Evolutionary conservation across 495 filamentous ascomycete genomes (phyloP), one percentile per base, ranked within the genome.

Genomic region (Pyrenula massariospora): DNA sequence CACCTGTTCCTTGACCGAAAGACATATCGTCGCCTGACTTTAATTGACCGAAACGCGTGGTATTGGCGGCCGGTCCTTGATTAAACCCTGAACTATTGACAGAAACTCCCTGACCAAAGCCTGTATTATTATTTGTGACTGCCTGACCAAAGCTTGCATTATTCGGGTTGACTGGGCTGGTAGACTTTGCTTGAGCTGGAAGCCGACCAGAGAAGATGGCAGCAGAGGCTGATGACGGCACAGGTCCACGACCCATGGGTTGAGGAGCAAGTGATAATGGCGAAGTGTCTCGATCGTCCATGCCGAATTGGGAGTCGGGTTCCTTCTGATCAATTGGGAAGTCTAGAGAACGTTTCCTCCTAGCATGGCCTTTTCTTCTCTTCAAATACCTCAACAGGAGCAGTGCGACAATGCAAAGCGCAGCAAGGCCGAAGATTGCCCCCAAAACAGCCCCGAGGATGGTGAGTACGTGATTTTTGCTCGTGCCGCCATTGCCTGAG

Each of bases 381-480:
- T 79, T 76, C 55, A 77, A 73, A 57, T 82, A 84, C 62, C 82
- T 79, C 11, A 98, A 68, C 24, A 86, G 73, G 52, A 91, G 71
- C 15, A 96, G 75, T 2, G 88, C 59, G 10, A 84, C 56, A 11
- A 85, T 72, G n/a, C 96, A 68, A 10, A 96, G 66, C 1, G 85
- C 67, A 15, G 81, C 84, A 52, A 86, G 67, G 1, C 86, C 90
- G 55, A 89, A 77, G 22, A 96, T 79, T 15, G 83, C 81, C 2
- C 91, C 90, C 0, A 98, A 77, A 1, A 86, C 85, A 47, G 85
- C 86, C 52, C 87, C 90, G 0, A 98, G 78, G 25, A 95, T 85
- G 22, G 77, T 77, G 12, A 81, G 71, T 48, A 72, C 74, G 25
- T 76, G 64, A 53, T 55, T 66, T 50, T 64, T 66, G 53, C 57